Conservation (phyloP, 306 rosid species). For the Cicer yamashitae region DNA sequence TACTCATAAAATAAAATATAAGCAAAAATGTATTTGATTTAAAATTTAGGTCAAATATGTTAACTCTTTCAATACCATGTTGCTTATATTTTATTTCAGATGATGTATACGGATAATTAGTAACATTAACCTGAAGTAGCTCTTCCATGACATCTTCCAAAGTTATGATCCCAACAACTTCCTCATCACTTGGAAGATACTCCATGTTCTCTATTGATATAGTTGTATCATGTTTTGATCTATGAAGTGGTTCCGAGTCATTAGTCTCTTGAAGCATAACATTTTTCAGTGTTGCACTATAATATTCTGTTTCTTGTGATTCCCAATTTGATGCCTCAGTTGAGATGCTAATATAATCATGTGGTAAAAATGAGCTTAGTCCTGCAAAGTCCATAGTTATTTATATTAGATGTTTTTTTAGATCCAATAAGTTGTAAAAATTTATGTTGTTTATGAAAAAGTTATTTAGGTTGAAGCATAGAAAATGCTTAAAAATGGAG, state of each 20-base stretch:
- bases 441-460: background rate
- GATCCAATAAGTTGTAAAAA: background rate
- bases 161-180: conserved; percentile 73
- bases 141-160: conserved; percentile 88
- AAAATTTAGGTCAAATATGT: too few species aligned
- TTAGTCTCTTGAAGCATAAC: conserved; percentile 43
- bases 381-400: conserved; percentile 37
- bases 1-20: too few species aligned
- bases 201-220: conserved; percentile 45
- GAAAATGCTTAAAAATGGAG: background rate
- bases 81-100: too few species aligned
- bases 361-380: conserved; percentile 13
- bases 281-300: conserved; percentile 48
- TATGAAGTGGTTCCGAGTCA: conserved; percentile 35
- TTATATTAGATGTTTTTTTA: background rate
- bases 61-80: too few species aligned
- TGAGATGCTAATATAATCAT: conserved; percentile 42
- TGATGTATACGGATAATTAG: too few species aligned
- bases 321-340: conserved; percentile 43
- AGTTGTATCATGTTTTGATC: conserved; percentile 38
- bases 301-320: conserved; percentile 51
- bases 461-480: conserved; percentile 16
- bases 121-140: conserved; percentile 66
- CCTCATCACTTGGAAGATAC: conserved; percentile 46
- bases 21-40: too few species aligned